Conservation (phyloP, 805 yeast species). For the Dipodascopsis uninucleata region DNA sequence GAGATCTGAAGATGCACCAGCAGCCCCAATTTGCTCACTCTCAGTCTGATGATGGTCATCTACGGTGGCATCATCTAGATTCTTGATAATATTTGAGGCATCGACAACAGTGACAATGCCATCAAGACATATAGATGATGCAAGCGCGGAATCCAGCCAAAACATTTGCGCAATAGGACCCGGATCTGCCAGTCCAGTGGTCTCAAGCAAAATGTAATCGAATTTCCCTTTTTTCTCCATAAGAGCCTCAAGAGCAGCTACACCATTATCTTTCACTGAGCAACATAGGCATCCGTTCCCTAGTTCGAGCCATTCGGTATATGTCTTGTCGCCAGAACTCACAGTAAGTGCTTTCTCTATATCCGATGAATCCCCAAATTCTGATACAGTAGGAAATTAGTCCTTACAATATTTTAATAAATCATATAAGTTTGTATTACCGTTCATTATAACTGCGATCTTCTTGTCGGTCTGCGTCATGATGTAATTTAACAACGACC, state of each 20-base stretch:
- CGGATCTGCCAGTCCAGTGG: conserved; percentile 96
- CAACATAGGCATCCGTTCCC: conserved; percentile 98
- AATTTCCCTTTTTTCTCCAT: conserved; percentile 68
- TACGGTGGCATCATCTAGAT: conserved; percentile 57
- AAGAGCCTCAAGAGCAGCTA: conserved; percentile 84
- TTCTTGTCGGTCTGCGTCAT: conserved; percentile 66
- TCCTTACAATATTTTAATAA: too few relatives aligned
- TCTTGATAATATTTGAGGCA: conserved; percentile 51
- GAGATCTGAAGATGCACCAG: conserved; percentile 36
- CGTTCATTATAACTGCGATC: conserved; percentile 87
- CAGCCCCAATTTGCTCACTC: conserved; percentile 29
- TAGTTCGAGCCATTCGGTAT: conserved; percentile 92
- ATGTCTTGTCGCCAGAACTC: conserved; percentile 49
- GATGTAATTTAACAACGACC: conserved; percentile 69
- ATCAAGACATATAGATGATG: conserved; percentile 81
- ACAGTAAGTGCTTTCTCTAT: conserved; percentile 85
- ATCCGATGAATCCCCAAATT: conserved; percentile 42
- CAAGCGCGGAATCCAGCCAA: conserved; percentile 90
- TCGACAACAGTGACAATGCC: conserved; percentile 90
- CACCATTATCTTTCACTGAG: conserved; percentile 93
- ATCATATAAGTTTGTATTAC: conserved; percentile 5
- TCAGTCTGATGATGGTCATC: conserved; percentile 39
- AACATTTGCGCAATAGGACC: conserved; percentile 94
- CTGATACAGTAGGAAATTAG: conserved; percentile 14
- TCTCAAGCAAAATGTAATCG: conserved; percentile 88